These are phyloP conservation scores for Ilyonectria destructans DNA, from an alignment of 2,329 filamentous ascomycete species.

Conservation along the genomic window DNA sequence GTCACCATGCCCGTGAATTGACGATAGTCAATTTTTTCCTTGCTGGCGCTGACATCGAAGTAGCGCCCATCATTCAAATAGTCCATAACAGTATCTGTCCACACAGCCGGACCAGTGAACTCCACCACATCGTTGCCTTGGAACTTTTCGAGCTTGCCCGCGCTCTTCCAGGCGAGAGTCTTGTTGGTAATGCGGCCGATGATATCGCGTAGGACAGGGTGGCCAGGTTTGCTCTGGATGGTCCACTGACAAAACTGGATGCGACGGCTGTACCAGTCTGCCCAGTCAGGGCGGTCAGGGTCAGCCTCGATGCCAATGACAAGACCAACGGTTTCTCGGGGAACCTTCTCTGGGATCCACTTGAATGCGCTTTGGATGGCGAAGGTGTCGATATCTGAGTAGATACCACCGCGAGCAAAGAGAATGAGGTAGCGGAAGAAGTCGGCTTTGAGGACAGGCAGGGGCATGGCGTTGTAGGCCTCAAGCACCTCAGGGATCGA, in stretches of 20 bases:
- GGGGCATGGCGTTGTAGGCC: constrained; percentile 81
- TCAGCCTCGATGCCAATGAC: constrained; percentile 97
- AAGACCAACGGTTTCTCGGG: constrained; percentile 84
- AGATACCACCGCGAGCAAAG: constrained; percentile 76
- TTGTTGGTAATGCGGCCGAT: constrained; percentile 89
- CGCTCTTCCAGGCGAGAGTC: constrained; percentile 81
- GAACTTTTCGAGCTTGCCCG: constrained; percentile 74
- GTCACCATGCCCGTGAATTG: constrained; percentile 91
- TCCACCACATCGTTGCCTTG: constrained; percentile 86
- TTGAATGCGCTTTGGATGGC: constrained; percentile 87
- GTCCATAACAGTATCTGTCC: constrained; percentile 93
- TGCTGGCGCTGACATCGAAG: constrained; percentile 84
- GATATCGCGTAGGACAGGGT: constrained; percentile 90
- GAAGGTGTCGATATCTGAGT: constrained; percentile 93
- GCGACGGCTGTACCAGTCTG: constrained; percentile 93
- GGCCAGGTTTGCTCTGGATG: constrained; percentile 94
- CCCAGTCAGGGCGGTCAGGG: constrained; percentile 93
- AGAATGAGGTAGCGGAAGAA: constrained; percentile 84
- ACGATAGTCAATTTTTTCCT: constrained; percentile 84
- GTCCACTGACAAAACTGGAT: constrained; percentile 99
- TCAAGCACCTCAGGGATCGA: constrained; percentile 85
- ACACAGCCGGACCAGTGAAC: constrained; percentile 93
- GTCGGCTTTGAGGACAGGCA: constrained; percentile 84
- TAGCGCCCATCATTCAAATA: constrained; percentile 95
- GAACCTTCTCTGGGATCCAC: constrained; percentile 88